Conservation (phyloP, 176 grass and related monocot species). For the Carex myosuroides region DNA sequence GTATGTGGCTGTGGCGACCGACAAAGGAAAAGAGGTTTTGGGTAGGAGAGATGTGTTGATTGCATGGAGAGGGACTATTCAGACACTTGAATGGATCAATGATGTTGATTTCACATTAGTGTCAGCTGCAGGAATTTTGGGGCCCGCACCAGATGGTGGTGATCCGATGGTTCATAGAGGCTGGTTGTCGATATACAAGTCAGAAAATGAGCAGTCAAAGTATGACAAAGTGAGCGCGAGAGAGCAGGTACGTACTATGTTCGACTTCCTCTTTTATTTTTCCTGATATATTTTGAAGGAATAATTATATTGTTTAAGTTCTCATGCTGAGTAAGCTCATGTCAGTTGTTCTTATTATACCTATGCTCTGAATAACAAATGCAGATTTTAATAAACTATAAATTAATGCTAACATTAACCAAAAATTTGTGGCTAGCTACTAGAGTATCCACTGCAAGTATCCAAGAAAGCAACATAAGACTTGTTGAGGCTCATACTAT, state of each 20-base stretch:
- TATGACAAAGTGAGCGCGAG: slow-evolving; percentile 68
- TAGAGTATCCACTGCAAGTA: neutral
- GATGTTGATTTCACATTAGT: slow-evolving; percentile 64
- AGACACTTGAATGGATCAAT: slow-evolving; percentile 72
- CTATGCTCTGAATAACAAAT: neutral
- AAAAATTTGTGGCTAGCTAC: neutral
- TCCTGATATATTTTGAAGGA: neutral
- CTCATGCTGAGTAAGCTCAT: neutral
- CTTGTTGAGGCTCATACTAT: neutral
- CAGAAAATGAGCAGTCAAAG: slow-evolving; percentile 40
- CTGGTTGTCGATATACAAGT: slow-evolving; percentile 72
- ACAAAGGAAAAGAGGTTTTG: slow-evolving; percentile 63
- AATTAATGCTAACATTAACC: neutral
- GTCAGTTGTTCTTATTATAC: neutral
- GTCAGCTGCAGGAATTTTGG: slow-evolving; percentile 49
- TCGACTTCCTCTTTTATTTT: neutral
- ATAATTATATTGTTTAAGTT: too few species aligned
- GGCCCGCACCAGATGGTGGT: neutral
- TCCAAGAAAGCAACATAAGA: neutral
- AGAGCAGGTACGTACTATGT: slow-evolving; percentile 22
- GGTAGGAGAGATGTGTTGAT: slow-evolving; percentile 73
- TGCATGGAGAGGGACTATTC: slow-evolving; percentile 76
- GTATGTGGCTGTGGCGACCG: slow-evolving; percentile 73
- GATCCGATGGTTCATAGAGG: slow-evolving; percentile 63
- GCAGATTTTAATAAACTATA: neutral